Evolutionary conservation across 768 basidiomycete species (phyloP).

Genomic region (Baorangia bicolor): DNA sequence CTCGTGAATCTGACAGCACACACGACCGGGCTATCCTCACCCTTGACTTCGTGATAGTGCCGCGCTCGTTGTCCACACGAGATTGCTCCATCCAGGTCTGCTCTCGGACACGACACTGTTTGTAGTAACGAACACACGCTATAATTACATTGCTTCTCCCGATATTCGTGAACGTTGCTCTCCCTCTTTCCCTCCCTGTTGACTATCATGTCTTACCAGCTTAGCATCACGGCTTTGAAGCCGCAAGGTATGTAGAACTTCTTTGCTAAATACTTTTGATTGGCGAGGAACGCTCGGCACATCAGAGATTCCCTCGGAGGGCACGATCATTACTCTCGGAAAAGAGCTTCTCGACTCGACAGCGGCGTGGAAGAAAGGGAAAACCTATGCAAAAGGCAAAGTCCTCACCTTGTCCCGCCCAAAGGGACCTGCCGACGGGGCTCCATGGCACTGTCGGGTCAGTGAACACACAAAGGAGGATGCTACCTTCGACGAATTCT

Average conservation of each 20-base stretch:
- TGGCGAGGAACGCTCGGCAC: neutral
- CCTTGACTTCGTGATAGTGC: constrained; percentile 7
- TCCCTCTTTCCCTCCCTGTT: neutral
- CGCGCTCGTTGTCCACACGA: neutral
- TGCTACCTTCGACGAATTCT: constrained; percentile 70
- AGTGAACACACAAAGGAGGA: constrained; percentile 67
- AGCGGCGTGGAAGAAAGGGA: constrained; percentile 65
- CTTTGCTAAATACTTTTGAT: neutral
- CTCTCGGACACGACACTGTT: neutral
- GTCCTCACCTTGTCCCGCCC: constrained; percentile 57
- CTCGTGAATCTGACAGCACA: constrained; percentile 61
- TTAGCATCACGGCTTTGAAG: constrained; percentile 41
- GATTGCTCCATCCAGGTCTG: neutral
- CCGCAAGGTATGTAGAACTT: constrained; percentile 35
- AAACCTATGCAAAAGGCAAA: constrained; percentile 49
- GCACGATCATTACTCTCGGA: constrained; percentile 52
- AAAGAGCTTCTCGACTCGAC: constrained; percentile 56
- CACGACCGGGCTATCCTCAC: constrained; percentile 14
- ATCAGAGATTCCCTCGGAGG: constrained; percentile 62
- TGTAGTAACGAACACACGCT: constrained; percentile 18
- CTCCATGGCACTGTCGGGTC: constrained; percentile 66
- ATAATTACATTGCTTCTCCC: constrained; percentile 12
- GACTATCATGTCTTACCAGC: constrained; percentile 33
- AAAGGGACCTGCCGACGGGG: constrained; percentile 54
- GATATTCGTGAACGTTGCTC: neutral